A percentile compares a stretch with the other conserved stretches of the same genome.
These are phyloP conservation scores for Lachancea quebecensis DNA, from an alignment of 805 yeast species.

Conservation along the genomic window DNA sequence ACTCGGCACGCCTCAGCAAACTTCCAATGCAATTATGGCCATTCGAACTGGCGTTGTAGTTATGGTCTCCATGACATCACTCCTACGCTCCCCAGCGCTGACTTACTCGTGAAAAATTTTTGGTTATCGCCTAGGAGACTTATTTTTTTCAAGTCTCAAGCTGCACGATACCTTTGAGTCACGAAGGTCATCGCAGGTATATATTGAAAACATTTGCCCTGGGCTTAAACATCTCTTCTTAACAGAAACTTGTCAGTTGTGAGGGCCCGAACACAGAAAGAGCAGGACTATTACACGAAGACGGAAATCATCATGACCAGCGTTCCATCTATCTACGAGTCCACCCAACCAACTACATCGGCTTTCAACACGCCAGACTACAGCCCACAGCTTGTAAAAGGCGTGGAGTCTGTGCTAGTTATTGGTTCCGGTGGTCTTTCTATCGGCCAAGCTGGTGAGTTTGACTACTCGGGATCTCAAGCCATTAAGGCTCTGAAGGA, in stretches of 20 bases:
- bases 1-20: too few relatives aligned
- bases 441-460: constrained; percentile 98
- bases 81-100: background rate
- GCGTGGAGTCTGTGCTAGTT: constrained; percentile 54
- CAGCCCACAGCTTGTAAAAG: constrained; percentile 29
- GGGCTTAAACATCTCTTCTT: background rate
- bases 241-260: background rate
- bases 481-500: constrained; percentile 94
- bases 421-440: constrained; percentile 97
- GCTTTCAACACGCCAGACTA: constrained; percentile 26
- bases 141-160: background rate
- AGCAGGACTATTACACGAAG: too few relatives aligned
- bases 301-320: constrained; percentile 9
- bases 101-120: background rate
- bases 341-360: constrained; percentile 26
- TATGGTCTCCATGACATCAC: background rate
- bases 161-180: background rate
- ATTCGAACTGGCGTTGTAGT: background rate
- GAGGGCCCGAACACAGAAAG: background rate
- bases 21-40: too few relatives aligned
- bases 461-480: constrained; percentile 95
- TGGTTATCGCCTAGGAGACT: background rate
- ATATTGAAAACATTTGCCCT: background rate
- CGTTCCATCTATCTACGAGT: constrained; percentile 21
- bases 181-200: background rate